Conservation (phyloP, 345 rosid genomes). For the Hibiscus tridactylites region DNA sequence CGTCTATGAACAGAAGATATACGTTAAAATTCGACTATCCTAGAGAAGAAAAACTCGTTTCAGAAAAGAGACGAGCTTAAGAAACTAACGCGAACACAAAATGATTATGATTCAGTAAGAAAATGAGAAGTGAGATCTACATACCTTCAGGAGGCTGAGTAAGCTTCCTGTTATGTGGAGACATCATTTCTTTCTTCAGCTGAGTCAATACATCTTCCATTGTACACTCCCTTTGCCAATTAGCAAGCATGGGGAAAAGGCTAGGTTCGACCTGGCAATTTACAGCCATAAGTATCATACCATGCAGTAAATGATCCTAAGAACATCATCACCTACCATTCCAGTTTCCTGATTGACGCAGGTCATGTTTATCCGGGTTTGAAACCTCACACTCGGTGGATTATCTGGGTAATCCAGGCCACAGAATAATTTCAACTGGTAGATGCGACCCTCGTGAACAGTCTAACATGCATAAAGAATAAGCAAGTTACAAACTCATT, state of each 20-base stretch:
- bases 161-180: slow-evolving; percentile 70
- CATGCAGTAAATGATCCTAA: background rate
- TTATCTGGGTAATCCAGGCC: slow-evolving; percentile 63
- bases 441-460: slow-evolving; percentile 76
- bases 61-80: background rate
- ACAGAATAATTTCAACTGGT: slow-evolving; percentile 72
- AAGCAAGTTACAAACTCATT: slow-evolving; percentile 4
- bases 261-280: slow-evolving; percentile 59
- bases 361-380: slow-evolving; percentile 64
- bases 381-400: slow-evolving; percentile 66
- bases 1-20: background rate
- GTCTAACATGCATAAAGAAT: slow-evolving; percentile 34
- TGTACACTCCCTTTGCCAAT: slow-evolving; percentile 64
- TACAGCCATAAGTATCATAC: slow-evolving; percentile 9
- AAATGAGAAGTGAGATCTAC: slow-evolving; percentile 1
- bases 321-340: slow-evolving; percentile 31
- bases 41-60: background rate
- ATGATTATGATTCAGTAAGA: background rate
- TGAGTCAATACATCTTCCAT: slow-evolving; percentile 68
- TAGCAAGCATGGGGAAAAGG: slow-evolving; percentile 59
- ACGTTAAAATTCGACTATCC: background rate
- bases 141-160: slow-evolving; percentile 76
- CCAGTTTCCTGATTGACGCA: slow-evolving; percentile 69
- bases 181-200: slow-evolving; percentile 72
- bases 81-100: background rate